These are phyloP conservation scores for Torulaspora quercuum DNA, from an alignment of 805 yeast species.

Conservation along the genomic window DNA sequence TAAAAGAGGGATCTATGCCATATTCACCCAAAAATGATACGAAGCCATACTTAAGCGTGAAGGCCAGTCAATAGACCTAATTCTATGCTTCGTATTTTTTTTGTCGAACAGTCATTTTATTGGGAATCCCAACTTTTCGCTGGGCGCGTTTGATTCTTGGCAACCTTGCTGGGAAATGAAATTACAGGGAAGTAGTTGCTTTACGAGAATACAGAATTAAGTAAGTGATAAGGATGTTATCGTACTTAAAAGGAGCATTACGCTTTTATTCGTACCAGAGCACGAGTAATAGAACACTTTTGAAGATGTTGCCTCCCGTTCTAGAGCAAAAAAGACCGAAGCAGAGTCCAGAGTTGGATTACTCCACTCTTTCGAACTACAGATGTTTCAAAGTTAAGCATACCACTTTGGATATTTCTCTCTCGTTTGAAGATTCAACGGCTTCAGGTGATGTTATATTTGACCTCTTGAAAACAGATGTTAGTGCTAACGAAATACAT, in stretches of 20 bases:
- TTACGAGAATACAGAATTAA: too few relatives aligned
- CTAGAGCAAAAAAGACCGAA: conserved; percentile 34
- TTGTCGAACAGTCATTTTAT: too few relatives aligned
- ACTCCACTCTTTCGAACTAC: conserved; percentile 78
- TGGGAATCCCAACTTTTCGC: too few relatives aligned
- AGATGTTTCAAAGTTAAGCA: conserved; percentile 46
- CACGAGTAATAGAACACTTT: background rate
- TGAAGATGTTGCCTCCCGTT: conserved; percentile 28
- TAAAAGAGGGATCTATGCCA: too few relatives aligned
- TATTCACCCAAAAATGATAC: too few relatives aligned
- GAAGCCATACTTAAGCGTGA: too few relatives aligned
- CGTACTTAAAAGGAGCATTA: background rate
- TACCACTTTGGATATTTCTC: conserved; percentile 51
- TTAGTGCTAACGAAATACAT: conserved; percentile 39
- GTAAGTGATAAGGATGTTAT: background rate
- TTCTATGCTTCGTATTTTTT: too few relatives aligned
- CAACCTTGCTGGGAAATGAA: too few relatives aligned
- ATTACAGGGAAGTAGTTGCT: conserved; percentile 1
- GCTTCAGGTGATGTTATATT: conserved; percentile 56
- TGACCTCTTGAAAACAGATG: conserved; percentile 36
- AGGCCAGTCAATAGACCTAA: too few relatives aligned
- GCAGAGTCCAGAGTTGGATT: conserved; percentile 54
- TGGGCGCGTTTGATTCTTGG: too few relatives aligned
- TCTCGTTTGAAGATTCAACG: conserved; percentile 51
- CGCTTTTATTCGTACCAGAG: background rate